These are phyloP conservation scores for Ceratocystis diversiconidia DNA, from an alignment of 2,329 filamentous ascomycete species.

Conservation along the genomic window DNA sequence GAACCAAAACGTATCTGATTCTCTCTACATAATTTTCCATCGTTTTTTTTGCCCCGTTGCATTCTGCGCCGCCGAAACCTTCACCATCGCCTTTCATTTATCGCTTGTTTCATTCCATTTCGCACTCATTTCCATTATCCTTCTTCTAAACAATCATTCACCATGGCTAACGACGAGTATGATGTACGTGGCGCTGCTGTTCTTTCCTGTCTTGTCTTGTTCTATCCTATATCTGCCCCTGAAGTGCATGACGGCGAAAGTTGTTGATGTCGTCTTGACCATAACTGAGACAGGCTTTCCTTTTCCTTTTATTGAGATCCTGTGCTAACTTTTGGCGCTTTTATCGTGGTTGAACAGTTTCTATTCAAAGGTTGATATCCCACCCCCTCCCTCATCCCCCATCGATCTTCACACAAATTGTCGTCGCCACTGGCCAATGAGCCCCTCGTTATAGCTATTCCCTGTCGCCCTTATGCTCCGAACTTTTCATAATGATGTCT, in stretches of 20 bases:
- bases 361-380: conserved; percentile 78
- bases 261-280: not conserved
- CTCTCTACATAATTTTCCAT: conserved; percentile 3
- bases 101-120: conserved; percentile 9
- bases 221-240: conserved; percentile 23
- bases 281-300: not conserved
- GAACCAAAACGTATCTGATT: conserved; percentile 9
- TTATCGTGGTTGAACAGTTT: conserved; percentile 45
- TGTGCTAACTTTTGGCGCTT: not conserved
- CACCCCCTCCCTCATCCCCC: conserved; percentile 20
- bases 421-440: not conserved
- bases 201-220: conserved; percentile 21
- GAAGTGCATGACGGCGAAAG: not conserved
- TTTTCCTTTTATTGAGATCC: conserved; percentile 18
- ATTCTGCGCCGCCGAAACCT: conserved; percentile 1
- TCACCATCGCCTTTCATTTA: conserved; percentile 15
- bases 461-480: conserved; percentile 14
- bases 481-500: conserved; percentile 4
- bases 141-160: conserved; percentile 25
- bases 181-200: conserved; percentile 48
- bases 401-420: conserved; percentile 13
- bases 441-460: conserved; percentile 17
- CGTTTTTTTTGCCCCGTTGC: not conserved
- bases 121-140: conserved; percentile 6
- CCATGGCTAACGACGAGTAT: conserved; percentile 99